A percentile compares a stretch with the other conserved stretches of the same genome.
These are phyloP conservation scores for Diutina rugosa DNA, from an alignment of 1,139 yeast genomes.

Conservation along the genomic window DNA sequence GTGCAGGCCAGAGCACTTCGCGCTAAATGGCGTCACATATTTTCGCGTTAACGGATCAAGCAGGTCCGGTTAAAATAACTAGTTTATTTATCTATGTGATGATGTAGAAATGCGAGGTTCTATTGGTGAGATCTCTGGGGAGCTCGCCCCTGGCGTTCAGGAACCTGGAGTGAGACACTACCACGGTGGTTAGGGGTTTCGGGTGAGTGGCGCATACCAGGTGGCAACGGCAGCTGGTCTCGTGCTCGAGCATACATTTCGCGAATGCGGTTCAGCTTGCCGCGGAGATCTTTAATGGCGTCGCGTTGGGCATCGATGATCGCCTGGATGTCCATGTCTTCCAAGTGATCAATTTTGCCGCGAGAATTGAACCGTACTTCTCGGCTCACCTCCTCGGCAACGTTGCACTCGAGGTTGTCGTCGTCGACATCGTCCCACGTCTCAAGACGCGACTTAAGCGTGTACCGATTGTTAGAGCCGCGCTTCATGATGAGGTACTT, in stretches of 20 bases:
- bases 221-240: not conserved
- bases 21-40: not conserved
- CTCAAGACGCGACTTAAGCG: slow-evolving; percentile 37
- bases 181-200: not conserved
- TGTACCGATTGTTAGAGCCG: slow-evolving; percentile 30
- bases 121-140: not conserved
- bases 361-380: slow-evolving; percentile 31
- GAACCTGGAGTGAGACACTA: not conserved
- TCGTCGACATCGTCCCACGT: slow-evolving; percentile 49
- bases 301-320: slow-evolving; percentile 32
- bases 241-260: slow-evolving; percentile 14
- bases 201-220: not conserved
- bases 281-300: slow-evolving; percentile 25
- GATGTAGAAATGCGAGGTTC: not conserved
- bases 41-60: not conserved
- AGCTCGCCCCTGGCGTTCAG: not conserved
- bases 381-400: slow-evolving; percentile 22
- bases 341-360: slow-evolving; percentile 20
- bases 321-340: slow-evolving; percentile 28
- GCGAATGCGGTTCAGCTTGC: slow-evolving; percentile 24
- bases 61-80: not conserved
- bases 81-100: not conserved
- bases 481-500: slow-evolving; percentile 68
- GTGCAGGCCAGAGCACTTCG: not conserved
- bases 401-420: slow-evolving; percentile 19